phyloP scores from a whole-genome alignment of 2,329 filamentous ascomycete genomes.

The Xylaria sp. region DNA sequence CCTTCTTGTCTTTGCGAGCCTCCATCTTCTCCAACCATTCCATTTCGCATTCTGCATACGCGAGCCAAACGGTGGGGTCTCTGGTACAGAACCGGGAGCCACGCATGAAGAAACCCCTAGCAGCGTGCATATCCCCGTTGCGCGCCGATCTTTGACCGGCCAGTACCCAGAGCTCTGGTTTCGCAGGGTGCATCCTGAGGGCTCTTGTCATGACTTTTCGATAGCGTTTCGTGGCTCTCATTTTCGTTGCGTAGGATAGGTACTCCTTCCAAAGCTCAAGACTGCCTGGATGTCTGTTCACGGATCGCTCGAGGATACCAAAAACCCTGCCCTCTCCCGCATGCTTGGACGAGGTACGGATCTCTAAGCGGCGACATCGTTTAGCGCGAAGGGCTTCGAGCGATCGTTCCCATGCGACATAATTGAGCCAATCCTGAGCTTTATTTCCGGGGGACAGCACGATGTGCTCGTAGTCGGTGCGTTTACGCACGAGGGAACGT shows the following conservation, averaged over 20 bases:
- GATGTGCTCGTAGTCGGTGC: constrained; percentile 92
- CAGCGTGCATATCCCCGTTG: constrained; percentile 87
- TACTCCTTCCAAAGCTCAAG: constrained; percentile 89
- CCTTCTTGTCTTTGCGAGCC: constrained; percentile 67
- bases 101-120: constrained; percentile 85
- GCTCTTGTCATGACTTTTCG: constrained; percentile 73
- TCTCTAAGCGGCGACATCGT: constrained; percentile 81
- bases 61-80: constrained; percentile 80
- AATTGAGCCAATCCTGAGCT: constrained; percentile 82
- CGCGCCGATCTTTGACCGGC: constrained; percentile 81
- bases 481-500: constrained; percentile 84
- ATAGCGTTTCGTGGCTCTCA: constrained; percentile 73
- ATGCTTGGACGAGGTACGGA: constrained; percentile 74
- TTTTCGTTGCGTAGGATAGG: constrained; percentile 79
- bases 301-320: constrained; percentile 87
- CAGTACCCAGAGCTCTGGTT: constrained; percentile 85
- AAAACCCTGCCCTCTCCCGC: constrained; percentile 85
- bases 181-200: constrained; percentile 85
- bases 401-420: constrained; percentile 77
- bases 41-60: constrained; percentile 92
- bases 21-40: constrained; percentile 88
- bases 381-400: constrained; percentile 82
- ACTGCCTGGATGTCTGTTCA: constrained; percentile 84
- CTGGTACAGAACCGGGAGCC: constrained; percentile 88
- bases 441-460: constrained; percentile 83